These are phyloP conservation scores for Candida peoriensis DNA, from an alignment of 805 yeast species.

Conservation along the genomic window DNA sequence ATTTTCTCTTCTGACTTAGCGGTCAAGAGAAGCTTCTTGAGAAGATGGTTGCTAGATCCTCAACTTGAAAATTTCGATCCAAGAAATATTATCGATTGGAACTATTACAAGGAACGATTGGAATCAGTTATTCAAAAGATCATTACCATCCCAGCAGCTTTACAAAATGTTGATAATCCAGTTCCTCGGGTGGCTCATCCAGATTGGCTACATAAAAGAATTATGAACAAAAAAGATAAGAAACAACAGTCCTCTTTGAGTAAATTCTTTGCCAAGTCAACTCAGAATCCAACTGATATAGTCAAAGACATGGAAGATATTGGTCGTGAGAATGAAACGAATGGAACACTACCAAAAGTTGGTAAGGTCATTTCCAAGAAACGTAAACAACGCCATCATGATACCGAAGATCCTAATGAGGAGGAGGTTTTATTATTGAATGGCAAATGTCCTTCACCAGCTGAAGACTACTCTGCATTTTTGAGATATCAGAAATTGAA, in stretches of 20 bases:
- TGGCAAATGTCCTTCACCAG: constrained; percentile 60
- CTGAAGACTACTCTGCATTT: constrained; percentile 62
- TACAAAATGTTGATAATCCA: constrained; percentile 83
- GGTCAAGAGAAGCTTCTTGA: constrained; percentile 66
- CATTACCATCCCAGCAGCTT: constrained; percentile 94
- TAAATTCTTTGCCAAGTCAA: constrained; percentile 47
- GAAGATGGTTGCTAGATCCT: constrained; percentile 84
- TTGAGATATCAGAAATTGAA: constrained; percentile 75
- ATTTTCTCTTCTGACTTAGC: constrained; percentile 79
- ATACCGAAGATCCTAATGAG: constrained; percentile 32
- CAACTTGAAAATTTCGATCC: constrained; percentile 80
- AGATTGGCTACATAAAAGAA: constrained; percentile 75
- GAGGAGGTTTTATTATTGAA: constrained; percentile 47
- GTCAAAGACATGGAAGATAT: constrained; percentile 75
- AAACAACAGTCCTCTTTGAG: constrained; percentile 66
- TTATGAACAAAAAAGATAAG: constrained; percentile 56
- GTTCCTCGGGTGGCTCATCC: constrained; percentile 95
- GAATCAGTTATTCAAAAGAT: constrained; percentile 93
- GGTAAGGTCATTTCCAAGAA: constrained; percentile 35
- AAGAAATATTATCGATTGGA: constrained; percentile 88
- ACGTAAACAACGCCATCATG: constrained; percentile 27
- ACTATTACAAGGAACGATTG: constrained; percentile 81
- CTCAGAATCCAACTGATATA: constrained; percentile 34
- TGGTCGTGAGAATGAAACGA: constrained; percentile 33
- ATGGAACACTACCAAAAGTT: constrained; percentile 20